Percentiles rank a stretch among this genome's conserved stretches.
phyloP scores from a whole-genome alignment of 192 early-diverging fungal genomes.

The Rhizophagus sp. region DNA sequence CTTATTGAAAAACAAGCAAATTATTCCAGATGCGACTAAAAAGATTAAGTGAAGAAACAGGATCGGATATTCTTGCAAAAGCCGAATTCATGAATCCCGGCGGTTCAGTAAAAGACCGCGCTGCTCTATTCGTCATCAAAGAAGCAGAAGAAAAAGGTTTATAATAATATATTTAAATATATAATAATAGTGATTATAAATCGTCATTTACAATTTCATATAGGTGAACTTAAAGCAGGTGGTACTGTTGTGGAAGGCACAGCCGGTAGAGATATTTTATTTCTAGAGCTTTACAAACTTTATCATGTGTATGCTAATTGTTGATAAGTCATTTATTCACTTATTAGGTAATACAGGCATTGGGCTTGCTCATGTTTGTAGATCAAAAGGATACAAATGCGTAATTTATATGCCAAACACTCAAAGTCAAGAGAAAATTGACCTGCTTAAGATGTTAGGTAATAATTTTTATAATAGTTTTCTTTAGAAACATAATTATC shows the following conservation, averaged over 20 bases:
- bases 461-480: conserved; percentile 6
- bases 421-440: conserved; percentile 94
- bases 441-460: conserved; percentile 85
- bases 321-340: conserved; percentile 23
- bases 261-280: conserved; percentile 54
- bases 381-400: conserved; percentile 92
- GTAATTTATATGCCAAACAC: conserved; percentile 99
- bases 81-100: conserved; percentile 98
- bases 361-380: conserved; percentile 91
- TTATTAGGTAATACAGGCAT: conserved; percentile 87
- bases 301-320: neutral
- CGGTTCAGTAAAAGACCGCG: conserved; percentile 95
- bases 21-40: conserved; percentile 65
- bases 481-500: neutral
- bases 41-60: conserved; percentile 71
- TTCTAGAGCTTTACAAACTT: neutral
- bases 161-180: neutral
- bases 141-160: conserved; percentile 80
- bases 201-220: neutral
- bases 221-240: conserved; percentile 79
- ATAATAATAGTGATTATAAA: neutral
- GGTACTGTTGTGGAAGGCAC: conserved; percentile 90
- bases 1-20: neutral
- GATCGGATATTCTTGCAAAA: conserved; percentile 88
- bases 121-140: conserved; percentile 91